phyloP scores from a whole-genome alignment of 352 stramenopile species.

The Phytopythium chamaehyphon region DNA sequence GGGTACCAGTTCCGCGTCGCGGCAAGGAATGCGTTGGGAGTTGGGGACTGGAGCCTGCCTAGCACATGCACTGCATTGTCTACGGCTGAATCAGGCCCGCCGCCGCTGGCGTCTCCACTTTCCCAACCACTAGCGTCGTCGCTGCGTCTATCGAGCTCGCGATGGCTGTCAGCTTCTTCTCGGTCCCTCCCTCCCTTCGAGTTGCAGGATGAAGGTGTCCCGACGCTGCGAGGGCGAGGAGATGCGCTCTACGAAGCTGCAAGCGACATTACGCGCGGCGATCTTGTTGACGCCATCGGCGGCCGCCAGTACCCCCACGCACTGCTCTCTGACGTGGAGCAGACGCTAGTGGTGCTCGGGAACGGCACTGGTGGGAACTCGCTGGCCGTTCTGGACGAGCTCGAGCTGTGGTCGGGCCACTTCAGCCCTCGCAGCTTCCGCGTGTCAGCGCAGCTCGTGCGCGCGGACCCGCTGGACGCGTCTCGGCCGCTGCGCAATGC shows the following conservation, averaged over 20 bases:
- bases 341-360: slow-evolving; percentile 30
- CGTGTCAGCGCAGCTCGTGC: slow-evolving; percentile 61
- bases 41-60: slow-evolving; percentile 40
- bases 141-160: not conserved
- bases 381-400: slow-evolving; percentile 10
- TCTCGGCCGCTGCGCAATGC: slow-evolving; percentile 47
- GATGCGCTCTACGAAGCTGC: slow-evolving; percentile 34
- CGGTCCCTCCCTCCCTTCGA: not conserved
- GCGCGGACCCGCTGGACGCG: slow-evolving; percentile 58
- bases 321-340: slow-evolving; percentile 55
- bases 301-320: slow-evolving; percentile 12
- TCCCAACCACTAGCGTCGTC: not conserved
- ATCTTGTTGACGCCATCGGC: not conserved
- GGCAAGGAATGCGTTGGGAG: slow-evolving; percentile 58
- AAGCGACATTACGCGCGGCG: slow-evolving; percentile 14
- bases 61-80: slow-evolving; percentile 25
- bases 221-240: slow-evolving; percentile 42
- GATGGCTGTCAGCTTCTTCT: not conserved
- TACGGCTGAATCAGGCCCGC: not conserved
- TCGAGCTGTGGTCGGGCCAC: slow-evolving; percentile 64
- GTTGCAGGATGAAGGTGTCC: slow-evolving; percentile 14
- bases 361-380: slow-evolving; percentile 5
- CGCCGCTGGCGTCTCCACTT: not conserved
- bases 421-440: slow-evolving; percentile 62
- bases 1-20: slow-evolving; percentile 56